Evolutionary conservation across 176 grass and related monocot species (phyloP), one percentile per base, ranked within the genome.

Genomic region (Eragrostis curvula): DNA sequence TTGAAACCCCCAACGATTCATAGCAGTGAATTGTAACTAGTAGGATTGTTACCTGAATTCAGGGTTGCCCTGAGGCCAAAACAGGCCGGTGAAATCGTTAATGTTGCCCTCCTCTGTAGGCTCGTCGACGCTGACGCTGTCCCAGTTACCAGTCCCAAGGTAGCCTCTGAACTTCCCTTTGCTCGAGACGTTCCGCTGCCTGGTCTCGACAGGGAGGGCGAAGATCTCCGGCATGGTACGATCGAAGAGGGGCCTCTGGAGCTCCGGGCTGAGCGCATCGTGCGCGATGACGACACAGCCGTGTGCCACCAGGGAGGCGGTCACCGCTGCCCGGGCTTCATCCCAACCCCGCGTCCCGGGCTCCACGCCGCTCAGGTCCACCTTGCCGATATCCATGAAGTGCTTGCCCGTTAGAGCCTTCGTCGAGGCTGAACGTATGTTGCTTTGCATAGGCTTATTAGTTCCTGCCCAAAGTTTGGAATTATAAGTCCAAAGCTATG

Each of bases 1-100:
- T 3, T 3, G n/a, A 13, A 9, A 36, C 8, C 3, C 8, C 47
- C 1, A 36, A 17, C 15, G 27, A 49, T 13, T n/a, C n/a, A 55
- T 21, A 55, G 7, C 18, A 55, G n/a, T n/a, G 51, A 6, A 6
- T 14, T 55, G 13, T n/a, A 57, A 32, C 5, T 16, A n/a, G 10
- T 12, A 30, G 20, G 6, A 21, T 41, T 30, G 47, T 61, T 75
- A 90, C 88, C 75, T 80, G 81, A 94, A 90, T 30, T 42, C 27
- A 2, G 56, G 88, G 61, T 88, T 88, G 12, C 85, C 82, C 17
- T 83, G 30, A 2, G 88, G 88, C 85, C 88, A 94, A 36, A 91
- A 30, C 53, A 77, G 40, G 23, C 40, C 17, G 51, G 74, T 59
- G 78, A 90, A 90, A 1, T n/a, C 40, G 45, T 82, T 53, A 43